Percentiles rank a stretch among this genome's conserved stretches.
These are phyloP conservation scores for Sporisorium reilianum DNA, from an alignment of 1,284 basidiomycete genomes.

Conservation along the genomic window DNA sequence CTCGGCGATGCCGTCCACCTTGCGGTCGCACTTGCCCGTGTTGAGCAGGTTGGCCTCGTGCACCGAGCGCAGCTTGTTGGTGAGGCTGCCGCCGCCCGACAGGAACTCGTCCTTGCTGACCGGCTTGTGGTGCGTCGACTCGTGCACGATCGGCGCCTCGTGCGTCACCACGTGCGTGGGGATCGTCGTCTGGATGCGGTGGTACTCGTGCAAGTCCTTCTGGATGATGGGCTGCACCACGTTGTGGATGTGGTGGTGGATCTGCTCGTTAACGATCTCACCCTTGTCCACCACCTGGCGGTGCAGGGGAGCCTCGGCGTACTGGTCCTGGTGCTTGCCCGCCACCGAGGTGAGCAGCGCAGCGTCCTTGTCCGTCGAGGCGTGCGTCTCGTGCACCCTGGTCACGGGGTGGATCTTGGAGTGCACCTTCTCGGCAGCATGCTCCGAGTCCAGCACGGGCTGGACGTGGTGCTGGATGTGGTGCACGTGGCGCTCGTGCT, in stretches of 20 bases:
- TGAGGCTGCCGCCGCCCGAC: slow-evolving; percentile 60
- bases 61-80: slow-evolving; percentile 41
- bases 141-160: slow-evolving; percentile 68
- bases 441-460: slow-evolving; percentile 67
- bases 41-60: slow-evolving; percentile 61
- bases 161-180: slow-evolving; percentile 63
- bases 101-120: slow-evolving; percentile 64
- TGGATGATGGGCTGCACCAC: slow-evolving; percentile 69
- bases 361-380: slow-evolving; percentile 69
- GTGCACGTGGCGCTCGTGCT: slow-evolving; percentile 68
- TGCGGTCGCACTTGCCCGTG: slow-evolving; percentile 60
- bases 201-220: slow-evolving; percentile 68
- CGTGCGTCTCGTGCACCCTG: slow-evolving; percentile 63
- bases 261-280: slow-evolving; percentile 64
- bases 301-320: slow-evolving; percentile 56
- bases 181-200: slow-evolving; percentile 66
- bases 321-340: slow-evolving; percentile 57
- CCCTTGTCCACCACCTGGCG: slow-evolving; percentile 68
- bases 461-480: slow-evolving; percentile 69
- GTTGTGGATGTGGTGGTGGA: slow-evolving; percentile 69
- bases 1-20: slow-evolving; percentile 61
- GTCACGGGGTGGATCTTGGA: slow-evolving; percentile 61
- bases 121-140: slow-evolving; percentile 64
- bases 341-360: slow-evolving; percentile 64
- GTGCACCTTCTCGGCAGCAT: slow-evolving; percentile 62